Evolutionary conservation across 1,284 basidiomycete genomes (phyloP), one percentile per base, ranked within the genome.

Genomic region (Melampsora allii-populina): DNA sequence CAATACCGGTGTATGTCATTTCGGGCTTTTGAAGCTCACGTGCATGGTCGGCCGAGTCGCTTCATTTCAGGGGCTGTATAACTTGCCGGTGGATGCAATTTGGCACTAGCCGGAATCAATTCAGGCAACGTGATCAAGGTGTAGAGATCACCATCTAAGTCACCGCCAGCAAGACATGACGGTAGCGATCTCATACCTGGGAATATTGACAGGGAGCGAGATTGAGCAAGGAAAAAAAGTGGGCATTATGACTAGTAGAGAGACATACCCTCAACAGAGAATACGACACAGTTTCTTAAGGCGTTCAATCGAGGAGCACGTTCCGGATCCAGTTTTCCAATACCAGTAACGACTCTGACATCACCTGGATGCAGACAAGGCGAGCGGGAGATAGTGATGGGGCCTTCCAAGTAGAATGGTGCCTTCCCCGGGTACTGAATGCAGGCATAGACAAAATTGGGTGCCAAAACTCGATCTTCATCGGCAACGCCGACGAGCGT

Each of bases 401-500:
- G 80, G 50, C 88, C 88, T 79, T 85, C 79, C 5, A 89, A 77
- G 80, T 85, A 88, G 19, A 75, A 82, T 1, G 86, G 86, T 64
- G 85, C 78, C 27, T 86, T 83, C 0, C 79, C 82, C 5, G 84
- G 83, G 46, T 80, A 76, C 77, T 88, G 87, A 46, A 88, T 80
- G 75, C 88, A 89, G 88, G 88, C 89, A 77, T 86, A 90, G 5
- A 90, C 87, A 76, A 88, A 81, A 0, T 84, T 85, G 75, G 85
- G 84, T 69, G 82, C 81, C 76, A 90, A 88, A 0, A 86, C 84
- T 2, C 86, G 85, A 1, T 88, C 88, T 81, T 91, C 90, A 78
- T 91, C 90, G 5, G 88, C 88, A n/a, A 91, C 84, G 2, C 90
- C 90, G 21, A 91, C 88, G 3, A 91, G 83, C 24, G 87, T 83